phyloP scores from a whole-genome alignment of 2,329 filamentous ascomycete species.

The Cladosporium sphaerospermum region DNA sequence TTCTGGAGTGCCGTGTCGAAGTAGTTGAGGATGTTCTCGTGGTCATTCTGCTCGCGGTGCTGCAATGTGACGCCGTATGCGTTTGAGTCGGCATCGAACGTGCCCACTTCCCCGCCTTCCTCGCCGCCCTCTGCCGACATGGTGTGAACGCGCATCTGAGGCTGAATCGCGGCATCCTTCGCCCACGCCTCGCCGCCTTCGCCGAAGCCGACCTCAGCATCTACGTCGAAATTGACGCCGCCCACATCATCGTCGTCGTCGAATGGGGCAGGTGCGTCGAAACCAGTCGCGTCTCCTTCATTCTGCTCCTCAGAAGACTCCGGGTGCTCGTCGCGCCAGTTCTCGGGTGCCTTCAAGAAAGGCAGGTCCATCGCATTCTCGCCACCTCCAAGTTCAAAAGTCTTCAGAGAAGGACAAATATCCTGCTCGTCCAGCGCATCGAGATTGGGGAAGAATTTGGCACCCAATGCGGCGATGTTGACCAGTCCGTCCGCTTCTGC shows the following conservation, averaged over 20 bases:
- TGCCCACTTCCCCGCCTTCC: constrained; percentile 41
- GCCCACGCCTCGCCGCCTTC: constrained; percentile 97
- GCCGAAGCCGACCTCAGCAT: constrained; percentile 80
- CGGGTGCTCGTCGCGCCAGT: constrained; percentile 62
- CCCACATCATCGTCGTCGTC: constrained; percentile 74
- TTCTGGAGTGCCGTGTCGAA: constrained; percentile 95
- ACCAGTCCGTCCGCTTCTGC: constrained; percentile 61
- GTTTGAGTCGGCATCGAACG: constrained; percentile 55
- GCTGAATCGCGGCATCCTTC: constrained; percentile 76
- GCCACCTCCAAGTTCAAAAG: constrained; percentile 82
- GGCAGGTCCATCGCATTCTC: constrained; percentile 83
- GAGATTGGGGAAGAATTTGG: constrained; percentile 81
- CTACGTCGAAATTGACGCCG: constrained; percentile 72
- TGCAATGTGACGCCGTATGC: constrained; percentile 76
- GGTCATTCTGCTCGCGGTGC: constrained; percentile 57
- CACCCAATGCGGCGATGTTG: constrained; percentile 67
- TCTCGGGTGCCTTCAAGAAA: constrained; percentile 77
- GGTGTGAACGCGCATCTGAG: constrained; percentile 75
- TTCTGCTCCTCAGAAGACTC: constrained; percentile 48
- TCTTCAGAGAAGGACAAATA: constrained; percentile 90
- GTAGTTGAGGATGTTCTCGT: constrained; percentile 95
- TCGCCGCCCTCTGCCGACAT: constrained; percentile 47
- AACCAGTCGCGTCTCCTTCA: constrained; percentile 42
- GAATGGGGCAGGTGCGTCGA: constrained; percentile 43
- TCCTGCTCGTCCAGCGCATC: constrained; percentile 73